phyloP scores from a whole-genome alignment of 371 early-diverging fungal species.

The Rhizomucor miehei region DNA sequence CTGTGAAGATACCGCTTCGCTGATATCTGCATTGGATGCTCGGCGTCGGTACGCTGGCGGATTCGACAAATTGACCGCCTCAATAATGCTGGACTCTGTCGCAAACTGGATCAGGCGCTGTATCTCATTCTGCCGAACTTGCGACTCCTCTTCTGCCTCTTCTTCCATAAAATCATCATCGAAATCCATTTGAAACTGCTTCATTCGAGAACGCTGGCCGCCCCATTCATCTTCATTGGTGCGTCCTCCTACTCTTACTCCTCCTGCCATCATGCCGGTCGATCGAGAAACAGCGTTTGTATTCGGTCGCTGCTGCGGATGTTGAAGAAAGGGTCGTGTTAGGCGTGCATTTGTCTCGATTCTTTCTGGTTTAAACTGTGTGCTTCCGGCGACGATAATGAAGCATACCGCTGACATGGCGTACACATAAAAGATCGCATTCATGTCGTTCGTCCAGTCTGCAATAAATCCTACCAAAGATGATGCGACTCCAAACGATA shows the following conservation, averaged over 20 bases:
- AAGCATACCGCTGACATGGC: conserved; percentile 41
- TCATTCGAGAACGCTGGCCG: conserved; percentile 14
- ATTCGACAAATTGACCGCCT: conserved; percentile 48
- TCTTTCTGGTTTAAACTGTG: conserved; percentile 45
- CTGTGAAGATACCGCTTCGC: conserved; percentile 6
- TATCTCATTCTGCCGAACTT: conserved; percentile 37
- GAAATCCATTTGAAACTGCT: conserved; percentile 30
- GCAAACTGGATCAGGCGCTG: conserved; percentile 51
- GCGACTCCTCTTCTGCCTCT: conserved; percentile 3
- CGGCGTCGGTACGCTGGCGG: conserved; percentile 40
- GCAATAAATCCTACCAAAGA: conserved; percentile 45
- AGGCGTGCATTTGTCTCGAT: conserved; percentile 4
- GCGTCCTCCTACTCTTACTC: too few species aligned
- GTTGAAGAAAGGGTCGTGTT: too few species aligned
- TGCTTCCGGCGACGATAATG: conserved; percentile 40
- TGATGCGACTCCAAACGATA: conserved; percentile 48
- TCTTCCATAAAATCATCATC: conserved; percentile 19
- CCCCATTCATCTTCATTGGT: too few species aligned
- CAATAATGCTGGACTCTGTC: conserved; percentile 53
- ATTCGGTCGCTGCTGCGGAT: too few species aligned
- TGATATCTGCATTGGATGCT: conserved; percentile 4
- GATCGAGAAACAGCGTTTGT: too few species aligned
- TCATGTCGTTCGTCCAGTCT: conserved; percentile 49
- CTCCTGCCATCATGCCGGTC: too few species aligned
- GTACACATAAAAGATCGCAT: conserved; percentile 49